Percentiles rank a stretch among this genome's conserved stretches.
Evolutionary conservation across 1,284 basidiomycete species (phyloP).

Genomic region (Austroboletus niveus): DNA sequence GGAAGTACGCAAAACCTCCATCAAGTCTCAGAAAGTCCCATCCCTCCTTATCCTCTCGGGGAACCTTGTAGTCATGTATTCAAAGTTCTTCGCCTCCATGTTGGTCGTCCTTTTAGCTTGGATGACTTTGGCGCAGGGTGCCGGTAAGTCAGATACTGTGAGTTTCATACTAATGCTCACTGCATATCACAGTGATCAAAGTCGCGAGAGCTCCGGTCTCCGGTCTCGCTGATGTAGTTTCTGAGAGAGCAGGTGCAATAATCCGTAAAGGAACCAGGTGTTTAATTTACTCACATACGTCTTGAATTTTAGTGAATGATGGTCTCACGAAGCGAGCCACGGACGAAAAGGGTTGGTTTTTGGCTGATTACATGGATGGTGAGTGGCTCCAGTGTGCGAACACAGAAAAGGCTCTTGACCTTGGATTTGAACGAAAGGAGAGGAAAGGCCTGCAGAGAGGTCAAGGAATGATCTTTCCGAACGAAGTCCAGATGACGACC

Average conservation of each 20-base stretch:
- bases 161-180: no score
- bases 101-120: no score
- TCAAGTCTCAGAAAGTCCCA: no score
- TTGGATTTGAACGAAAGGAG: background rate
- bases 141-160: no score
- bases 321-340: background rate
- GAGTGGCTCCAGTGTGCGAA: background rate
- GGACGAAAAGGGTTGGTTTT: no score
- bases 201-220: no score
- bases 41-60: no score
- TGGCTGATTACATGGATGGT: background rate
- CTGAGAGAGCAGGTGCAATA: background rate
- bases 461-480: background rate
- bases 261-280: background rate
- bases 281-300: background rate
- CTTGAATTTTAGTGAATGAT: background rate
- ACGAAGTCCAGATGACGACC: background rate
- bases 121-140: no score
- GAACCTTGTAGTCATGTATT: no score
- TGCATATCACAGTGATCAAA: no score
- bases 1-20: no score
- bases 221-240: background rate
- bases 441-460: background rate
- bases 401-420: background rate
- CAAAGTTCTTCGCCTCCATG: no score